Percentiles rank a stretch among this genome's conserved stretches.
phyloP scores from a whole-genome alignment of 2,329 filamentous ascomycete genomes.

The Cordyceps pruinosa region DNA sequence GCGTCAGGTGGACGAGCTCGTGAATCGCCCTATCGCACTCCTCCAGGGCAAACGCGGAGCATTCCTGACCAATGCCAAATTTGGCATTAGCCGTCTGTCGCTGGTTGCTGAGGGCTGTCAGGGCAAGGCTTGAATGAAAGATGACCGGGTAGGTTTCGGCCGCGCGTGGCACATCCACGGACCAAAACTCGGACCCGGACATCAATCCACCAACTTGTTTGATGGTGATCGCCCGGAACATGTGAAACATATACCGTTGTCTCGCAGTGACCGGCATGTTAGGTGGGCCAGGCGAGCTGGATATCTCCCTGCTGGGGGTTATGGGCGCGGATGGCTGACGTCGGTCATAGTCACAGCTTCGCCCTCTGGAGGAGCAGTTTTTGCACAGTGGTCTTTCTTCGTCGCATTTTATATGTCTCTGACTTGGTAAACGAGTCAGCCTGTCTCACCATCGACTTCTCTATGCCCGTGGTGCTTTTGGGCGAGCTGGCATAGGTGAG shows the following conservation, averaged over 20 bases:
- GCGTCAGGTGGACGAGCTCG: constrained; percentile 6
- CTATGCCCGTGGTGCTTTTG: neutral
- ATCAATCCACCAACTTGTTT: neutral
- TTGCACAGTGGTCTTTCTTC: neutral
- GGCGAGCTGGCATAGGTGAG: neutral
- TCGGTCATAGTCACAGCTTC: neutral
- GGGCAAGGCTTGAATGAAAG: neutral
- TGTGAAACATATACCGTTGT: neutral
- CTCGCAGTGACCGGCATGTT: neutral
- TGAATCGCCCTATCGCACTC: constrained; percentile 15
- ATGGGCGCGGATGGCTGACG: neutral
- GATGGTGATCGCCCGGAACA: neutral
- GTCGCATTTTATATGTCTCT: constrained; percentile 1
- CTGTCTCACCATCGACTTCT: neutral
- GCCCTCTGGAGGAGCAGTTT: neutral
- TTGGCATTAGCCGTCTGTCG: neutral
- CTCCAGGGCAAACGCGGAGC: constrained; percentile 10
- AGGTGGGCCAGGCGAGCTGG: neutral
- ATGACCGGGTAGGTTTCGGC: constrained; percentile 2
- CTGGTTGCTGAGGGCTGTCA: neutral
- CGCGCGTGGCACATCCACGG: neutral
- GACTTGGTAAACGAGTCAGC: neutral
- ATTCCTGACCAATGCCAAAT: neutral
- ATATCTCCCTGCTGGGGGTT: neutral
- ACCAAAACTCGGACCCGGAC: neutral